Conservation (phyloP, 1,284 basidiomycete genomes). For the Moniliella sp. region DNA sequence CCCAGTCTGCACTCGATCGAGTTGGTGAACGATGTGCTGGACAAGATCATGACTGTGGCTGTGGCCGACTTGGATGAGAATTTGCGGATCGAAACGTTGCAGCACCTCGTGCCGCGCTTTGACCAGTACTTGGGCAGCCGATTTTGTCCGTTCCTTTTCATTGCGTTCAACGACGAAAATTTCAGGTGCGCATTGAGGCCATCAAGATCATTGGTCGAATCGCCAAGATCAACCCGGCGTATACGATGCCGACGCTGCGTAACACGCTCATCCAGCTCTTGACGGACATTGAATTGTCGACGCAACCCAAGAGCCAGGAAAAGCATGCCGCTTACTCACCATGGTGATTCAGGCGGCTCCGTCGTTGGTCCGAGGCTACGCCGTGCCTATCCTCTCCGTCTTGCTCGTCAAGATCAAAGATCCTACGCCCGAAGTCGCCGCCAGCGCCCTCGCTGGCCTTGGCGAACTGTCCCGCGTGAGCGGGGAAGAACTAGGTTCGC, state of each 20-base stretch:
- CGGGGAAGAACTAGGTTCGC: constrained; percentile 66
- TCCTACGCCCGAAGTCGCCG: constrained; percentile 62
- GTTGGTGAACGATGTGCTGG: constrained; percentile 87
- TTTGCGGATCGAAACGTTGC: constrained; percentile 44
- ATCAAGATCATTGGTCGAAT: constrained; percentile 79
- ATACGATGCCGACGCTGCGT: constrained; percentile 89
- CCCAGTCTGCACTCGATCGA: constrained; percentile 89
- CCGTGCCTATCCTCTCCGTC: constrained; percentile 79
- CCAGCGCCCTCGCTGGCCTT: constrained; percentile 76
- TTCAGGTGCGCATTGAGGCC: constrained; percentile 73
- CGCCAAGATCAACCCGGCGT: constrained; percentile 85
- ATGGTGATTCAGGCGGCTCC: constrained; percentile 48
- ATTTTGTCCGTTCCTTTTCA: constrained; percentile 95
- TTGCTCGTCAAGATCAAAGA: constrained; percentile 72
- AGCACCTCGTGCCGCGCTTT: constrained; percentile 73
- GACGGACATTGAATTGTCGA: constrained; percentile 90
- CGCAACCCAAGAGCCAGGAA: constrained; percentile 57
- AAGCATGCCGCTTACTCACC: constrained; percentile 27
- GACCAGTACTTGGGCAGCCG: constrained; percentile 92
- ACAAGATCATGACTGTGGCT: constrained; percentile 84
- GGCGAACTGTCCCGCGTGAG: constrained; percentile 83
- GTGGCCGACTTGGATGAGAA: constrained; percentile 76
- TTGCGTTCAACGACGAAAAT: constrained; percentile 95
- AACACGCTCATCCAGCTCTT: constrained; percentile 89
- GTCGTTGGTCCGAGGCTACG: constrained; percentile 84